Evolutionary conservation across 805 yeast species (phyloP), one percentile per base, ranked within the genome.

Genomic region (Candida fluviatilis): DNA sequence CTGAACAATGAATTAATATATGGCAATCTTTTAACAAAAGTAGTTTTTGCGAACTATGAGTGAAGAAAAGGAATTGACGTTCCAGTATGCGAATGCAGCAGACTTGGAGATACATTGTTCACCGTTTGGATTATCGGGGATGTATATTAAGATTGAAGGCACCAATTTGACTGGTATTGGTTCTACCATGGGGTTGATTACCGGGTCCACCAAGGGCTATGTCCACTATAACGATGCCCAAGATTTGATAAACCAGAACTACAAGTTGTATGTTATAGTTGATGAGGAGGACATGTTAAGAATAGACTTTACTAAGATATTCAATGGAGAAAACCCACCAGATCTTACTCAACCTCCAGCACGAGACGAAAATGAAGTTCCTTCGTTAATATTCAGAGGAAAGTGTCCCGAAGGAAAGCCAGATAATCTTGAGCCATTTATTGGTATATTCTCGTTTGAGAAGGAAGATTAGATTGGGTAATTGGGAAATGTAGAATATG

Each of bases 21-120:
- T n/a, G n/a, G n/a, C n/a, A n/a, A n/a, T n/a, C n/a, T n/a, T n/a
- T n/a, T n/a, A n/a, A n/a, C n/a, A n/a, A n/a, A n/a, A n/a, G n/a
- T n/a, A n/a, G n/a, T 23, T 4, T 12, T 14, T 11, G 18, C 5
- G 8, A 11, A 21, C 17, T 5, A 33, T 33, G 35, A 33, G 35
- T 33, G 35, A 33, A 17, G 35, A 41, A 2, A 34, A 38, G 15
- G 45, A 40, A 19, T 36, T 53, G n/a, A 40, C 56, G 1, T 74
- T 71, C 53, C 62, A 65, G 35, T 71, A 62, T 45, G 72, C 78
- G 37, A 71, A 70, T 42, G 72, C 67, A 42, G 74, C 79, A 46
- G 77, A 72, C 25, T 50, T 75, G 17, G 80, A 75, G 45, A 67
- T 73, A 18, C 79, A 75, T 52, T 74, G 79, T 48, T 73, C 79